phyloP scores from a whole-genome alignment of 768 basidiomycete genomes.

The Grammothele lineata region DNA sequence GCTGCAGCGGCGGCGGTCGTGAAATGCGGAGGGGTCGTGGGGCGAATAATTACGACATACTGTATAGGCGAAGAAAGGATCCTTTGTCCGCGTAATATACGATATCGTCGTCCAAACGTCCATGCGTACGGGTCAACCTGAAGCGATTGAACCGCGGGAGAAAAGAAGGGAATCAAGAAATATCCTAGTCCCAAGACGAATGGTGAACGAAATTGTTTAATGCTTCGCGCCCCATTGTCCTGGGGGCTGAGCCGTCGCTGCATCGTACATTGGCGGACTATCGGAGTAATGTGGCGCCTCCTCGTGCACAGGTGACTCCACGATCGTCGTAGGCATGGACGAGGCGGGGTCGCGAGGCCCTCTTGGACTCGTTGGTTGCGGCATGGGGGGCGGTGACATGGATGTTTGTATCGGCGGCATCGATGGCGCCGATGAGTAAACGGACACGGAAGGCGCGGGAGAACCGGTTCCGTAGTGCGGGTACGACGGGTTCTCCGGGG shows the following conservation, averaged over 20 bases:
- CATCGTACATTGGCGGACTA: constrained; percentile 65
- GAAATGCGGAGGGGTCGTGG: too few species aligned
- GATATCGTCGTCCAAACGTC: too few species aligned
- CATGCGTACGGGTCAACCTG: too few species aligned
- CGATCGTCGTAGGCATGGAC: constrained; percentile 5
- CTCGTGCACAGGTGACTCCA: constrained; percentile 16
- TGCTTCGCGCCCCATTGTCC: constrained; percentile 52
- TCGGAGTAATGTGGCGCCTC: constrained; percentile 38
- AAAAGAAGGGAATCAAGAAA: too few species aligned
- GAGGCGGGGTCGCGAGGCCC: constrained; percentile 17
- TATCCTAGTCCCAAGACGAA: too few species aligned
- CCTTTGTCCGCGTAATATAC: too few species aligned
- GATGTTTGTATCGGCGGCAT: constrained; percentile 37
- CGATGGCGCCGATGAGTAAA: constrained; percentile 22
- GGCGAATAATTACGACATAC: too few species aligned
- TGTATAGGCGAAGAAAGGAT: too few species aligned
- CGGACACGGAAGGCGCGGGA: constrained; percentile 17
- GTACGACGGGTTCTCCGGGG: constrained; percentile 13
- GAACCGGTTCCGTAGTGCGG: constrained; percentile 15
- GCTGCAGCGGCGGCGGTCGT: too few species aligned
- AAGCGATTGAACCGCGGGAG: too few species aligned
- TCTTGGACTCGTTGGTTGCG: constrained; percentile 15
- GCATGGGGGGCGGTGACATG: constrained; percentile 6
- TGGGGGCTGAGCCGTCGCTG: constrained; percentile 40
- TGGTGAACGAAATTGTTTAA: constrained; percentile 1